phyloP scores from a whole-genome alignment of 2,329 filamentous ascomycete species.

The Colletotrichum sp. region DNA sequence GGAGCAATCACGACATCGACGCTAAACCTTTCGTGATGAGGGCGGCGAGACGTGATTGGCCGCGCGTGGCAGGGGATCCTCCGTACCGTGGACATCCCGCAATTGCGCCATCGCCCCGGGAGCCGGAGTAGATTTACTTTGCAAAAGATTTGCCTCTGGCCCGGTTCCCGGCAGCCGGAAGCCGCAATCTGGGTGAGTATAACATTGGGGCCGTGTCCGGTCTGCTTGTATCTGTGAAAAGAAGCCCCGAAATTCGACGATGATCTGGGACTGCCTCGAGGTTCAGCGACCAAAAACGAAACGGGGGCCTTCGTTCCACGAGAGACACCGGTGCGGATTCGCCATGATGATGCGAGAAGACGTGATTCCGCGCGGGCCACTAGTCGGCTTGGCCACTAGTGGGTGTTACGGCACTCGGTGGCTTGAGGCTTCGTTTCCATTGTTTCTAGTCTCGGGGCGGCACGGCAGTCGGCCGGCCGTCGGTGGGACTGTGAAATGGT shows the following conservation, averaged over 20 bases:
- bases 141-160: background rate
- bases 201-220: conserved; percentile 3
- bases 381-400: conserved; percentile 8
- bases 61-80: conserved; percentile 1
- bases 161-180: conserved; percentile 19
- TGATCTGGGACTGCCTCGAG: background rate
- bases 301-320: background rate
- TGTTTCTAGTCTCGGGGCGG: conserved; percentile 2
- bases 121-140: conserved; percentile 14
- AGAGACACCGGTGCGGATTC: conserved; percentile 1
- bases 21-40: conserved; percentile 55
- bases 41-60: conserved; percentile 39
- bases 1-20: conserved; percentile 58
- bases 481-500: background rate
- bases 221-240: background rate
- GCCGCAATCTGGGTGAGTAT: background rate
- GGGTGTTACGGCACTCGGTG: conserved; percentile 6
- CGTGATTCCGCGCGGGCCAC: conserved; percentile 17
- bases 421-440: background rate
- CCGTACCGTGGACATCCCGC: conserved; percentile 21
- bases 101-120: conserved; percentile 23
- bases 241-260: background rate
- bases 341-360: conserved; percentile 20
- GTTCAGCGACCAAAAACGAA: background rate
- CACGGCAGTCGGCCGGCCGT: conserved; percentile 19